Percentiles rank a stretch among this genome's conserved stretches.
These are phyloP conservation scores for Pestalotiopsis sp. DNA, from an alignment of 2,329 filamentous ascomycete species.

Conservation along the genomic window DNA sequence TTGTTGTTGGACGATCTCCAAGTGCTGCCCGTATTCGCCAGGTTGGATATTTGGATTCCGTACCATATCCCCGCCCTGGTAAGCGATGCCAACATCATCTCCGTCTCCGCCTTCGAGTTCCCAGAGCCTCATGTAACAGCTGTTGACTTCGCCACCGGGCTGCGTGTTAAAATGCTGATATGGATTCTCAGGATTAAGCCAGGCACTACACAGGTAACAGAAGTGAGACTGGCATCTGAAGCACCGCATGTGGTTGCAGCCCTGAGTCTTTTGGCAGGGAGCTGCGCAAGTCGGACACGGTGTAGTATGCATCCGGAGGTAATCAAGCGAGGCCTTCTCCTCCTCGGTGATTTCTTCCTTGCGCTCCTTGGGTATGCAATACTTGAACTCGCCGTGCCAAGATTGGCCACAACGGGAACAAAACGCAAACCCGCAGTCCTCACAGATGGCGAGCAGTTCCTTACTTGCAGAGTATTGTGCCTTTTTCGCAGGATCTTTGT, in stretches of 20 bases:
- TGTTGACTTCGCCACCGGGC: conserved; percentile 52
- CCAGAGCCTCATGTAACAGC: conserved; percentile 87
- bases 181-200: conserved; percentile 79
- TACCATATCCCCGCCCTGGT: conserved; percentile 39
- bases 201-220: conserved; percentile 91
- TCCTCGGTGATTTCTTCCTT: conserved; percentile 77
- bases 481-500: conserved; percentile 18
- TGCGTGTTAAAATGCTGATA: conserved; percentile 85
- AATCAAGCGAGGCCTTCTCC: conserved; percentile 85
- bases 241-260: conserved; percentile 97
- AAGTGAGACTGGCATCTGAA: conserved; percentile 90
- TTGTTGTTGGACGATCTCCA: conserved; percentile 18
- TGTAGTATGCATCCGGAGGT: conserved; percentile 79
- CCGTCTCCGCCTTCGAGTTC: conserved; percentile 84
- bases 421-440: conserved; percentile 88
- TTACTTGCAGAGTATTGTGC: conserved; percentile 25
- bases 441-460: conserved; percentile 81
- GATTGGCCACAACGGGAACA: conserved; percentile 71
- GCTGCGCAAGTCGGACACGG: conserved; percentile 87
- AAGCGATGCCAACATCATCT: conserved; percentile 50
- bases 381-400: conserved; percentile 89
- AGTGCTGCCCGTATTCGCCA: conserved; percentile 26
- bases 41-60: conserved; percentile 21
- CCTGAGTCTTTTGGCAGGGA: conserved; percentile 86
- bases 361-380: conserved; percentile 69